Evolutionary conservation across 345 rosid genomes (phyloP).

Genomic region (Acer campestre): DNA sequence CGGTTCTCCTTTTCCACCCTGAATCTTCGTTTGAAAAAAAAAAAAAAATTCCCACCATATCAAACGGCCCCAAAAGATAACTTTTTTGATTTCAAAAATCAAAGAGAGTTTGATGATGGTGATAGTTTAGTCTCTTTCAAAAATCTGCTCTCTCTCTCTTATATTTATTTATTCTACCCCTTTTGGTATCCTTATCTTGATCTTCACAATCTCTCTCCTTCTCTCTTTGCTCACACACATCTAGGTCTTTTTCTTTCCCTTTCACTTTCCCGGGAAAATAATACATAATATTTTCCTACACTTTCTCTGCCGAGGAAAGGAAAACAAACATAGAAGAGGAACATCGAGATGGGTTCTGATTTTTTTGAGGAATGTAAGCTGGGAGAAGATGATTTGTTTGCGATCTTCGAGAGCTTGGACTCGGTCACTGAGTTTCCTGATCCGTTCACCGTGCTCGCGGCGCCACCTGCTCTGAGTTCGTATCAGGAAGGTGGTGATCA

Average conservation of each 20-base stretch:
- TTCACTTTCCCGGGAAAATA: slow-evolving; percentile 10
- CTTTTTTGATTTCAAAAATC: background rate
- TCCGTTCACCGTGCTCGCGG: slow-evolving; percentile 16
- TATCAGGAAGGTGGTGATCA: slow-evolving; percentile 13
- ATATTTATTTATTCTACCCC: slow-evolving; percentile 35
- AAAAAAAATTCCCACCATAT: background rate
- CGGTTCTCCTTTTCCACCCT: slow-evolving; percentile 9
- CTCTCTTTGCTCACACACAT: background rate
- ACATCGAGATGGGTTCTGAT: slow-evolving; percentile 46
- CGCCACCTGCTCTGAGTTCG: slow-evolving; percentile 28
- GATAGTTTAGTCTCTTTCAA: slow-evolving; percentile 71
- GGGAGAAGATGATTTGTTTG: slow-evolving; percentile 73
- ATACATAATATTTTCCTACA: background rate
- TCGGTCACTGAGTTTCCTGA: slow-evolving; percentile 51
- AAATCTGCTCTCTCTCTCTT: slow-evolving; percentile 23
- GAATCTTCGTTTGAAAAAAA: background rate
- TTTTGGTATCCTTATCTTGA: slow-evolving; percentile 30
- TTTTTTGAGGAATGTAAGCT: slow-evolving; percentile 55
- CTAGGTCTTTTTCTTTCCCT: slow-evolving; percentile 10
- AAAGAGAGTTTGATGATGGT: slow-evolving; percentile 42
- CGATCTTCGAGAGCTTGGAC: slow-evolving; percentile 77
- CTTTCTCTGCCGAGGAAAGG: background rate
- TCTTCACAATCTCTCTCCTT: slow-evolving; percentile 24
- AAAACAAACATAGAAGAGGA: background rate
- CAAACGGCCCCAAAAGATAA: slow-evolving; percentile 2